These are phyloP conservation scores for Penicillium paradoxum DNA, from an alignment of 495 filamentous ascomycete species.

Conservation along the genomic window DNA sequence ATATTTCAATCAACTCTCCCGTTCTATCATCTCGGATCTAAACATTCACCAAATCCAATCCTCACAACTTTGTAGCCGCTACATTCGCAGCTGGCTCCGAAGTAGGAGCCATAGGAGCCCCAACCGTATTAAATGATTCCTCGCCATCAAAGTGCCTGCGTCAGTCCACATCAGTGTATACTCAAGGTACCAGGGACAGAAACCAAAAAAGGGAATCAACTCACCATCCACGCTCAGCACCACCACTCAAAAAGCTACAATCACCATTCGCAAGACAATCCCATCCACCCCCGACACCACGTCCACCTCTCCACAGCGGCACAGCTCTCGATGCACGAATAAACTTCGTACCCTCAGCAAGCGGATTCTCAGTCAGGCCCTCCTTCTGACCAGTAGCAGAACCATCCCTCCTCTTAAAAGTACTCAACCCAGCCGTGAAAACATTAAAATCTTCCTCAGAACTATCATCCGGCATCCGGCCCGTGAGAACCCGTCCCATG, in stretches of 20 bases:
- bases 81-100: conserved; percentile 8
- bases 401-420: conserved; percentile 41
- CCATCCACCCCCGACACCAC: conserved; percentile 79
- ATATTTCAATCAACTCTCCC: neutral
- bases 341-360: conserved; percentile 30
- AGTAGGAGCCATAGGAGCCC: conserved; percentile 31
- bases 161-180: conserved; percentile 11
- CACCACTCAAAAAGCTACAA: conserved; percentile 69
- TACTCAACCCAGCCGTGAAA: conserved; percentile 79
- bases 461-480: conserved; percentile 61
- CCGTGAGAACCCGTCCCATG: conserved; percentile 75
- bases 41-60: neutral
- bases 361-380: conserved; percentile 11
- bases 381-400: conserved; percentile 3
- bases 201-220: conserved; percentile 32
- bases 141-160: conserved; percentile 71
- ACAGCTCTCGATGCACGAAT: conserved; percentile 22
- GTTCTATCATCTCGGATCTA: neutral
- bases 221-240: conserved; percentile 87
- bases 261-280: conserved; percentile 72
- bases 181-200: conserved; percentile 1
- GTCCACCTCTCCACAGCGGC: conserved; percentile 56
- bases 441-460: conserved; percentile 73
- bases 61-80: conserved; percentile 10
- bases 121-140: conserved; percentile 56